Base-by-base conservation (phyloP, 2,329 filamentous ascomycete species). In the Curvularia verruculosa region DNA sequence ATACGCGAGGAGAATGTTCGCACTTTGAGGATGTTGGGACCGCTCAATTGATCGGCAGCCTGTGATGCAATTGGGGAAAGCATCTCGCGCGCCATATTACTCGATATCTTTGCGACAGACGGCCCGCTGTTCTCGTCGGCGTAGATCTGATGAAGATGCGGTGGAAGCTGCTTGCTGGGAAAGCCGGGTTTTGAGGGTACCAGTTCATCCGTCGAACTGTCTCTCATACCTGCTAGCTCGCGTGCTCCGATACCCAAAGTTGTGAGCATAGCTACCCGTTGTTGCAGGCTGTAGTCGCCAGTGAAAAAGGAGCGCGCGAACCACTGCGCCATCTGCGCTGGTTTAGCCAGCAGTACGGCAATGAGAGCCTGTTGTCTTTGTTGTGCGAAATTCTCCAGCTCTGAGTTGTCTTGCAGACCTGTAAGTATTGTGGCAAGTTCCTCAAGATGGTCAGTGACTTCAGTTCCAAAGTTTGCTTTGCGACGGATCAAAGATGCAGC, bases 251-350 rank as follows among this genome's bases (percentile, higher is more conserved):
- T 79, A 0, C 93, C 94, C 3, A 99, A 80, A 0, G 91, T 88
- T 19, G 91, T 89, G 50, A 99, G 87, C 36, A 98, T 83, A 0
- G 90, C 86, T 7, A 89, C 90, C 37, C 95, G 85, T 73, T 98
- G 94, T 0, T 88, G 85, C 36, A 98, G 80, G 0, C 93, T 96
- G 75, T 95, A 93, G 72, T 99, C 95, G 15, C 93, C 93, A 40
- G 92, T 89, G 72, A 97, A 98, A 72, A 95, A 96, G 0, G 90
- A 89, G 54, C 88, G 87, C 3, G 89, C 87, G 56, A 96, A 91
- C 89, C 91, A 96, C 13, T 87, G 90, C 0, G 87, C 93, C 85
- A 97, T 91, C 50, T 85, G 83, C 47, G 85, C 80, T 0, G 95
- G 91, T 62, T 90, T 86, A 0, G 91, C 88, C 2, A 95, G 82